Evolutionary conservation across 2,329 filamentous ascomycete species (phyloP), one percentile per base, ranked within the genome.

Genomic region (Fusarium sp.): DNA sequence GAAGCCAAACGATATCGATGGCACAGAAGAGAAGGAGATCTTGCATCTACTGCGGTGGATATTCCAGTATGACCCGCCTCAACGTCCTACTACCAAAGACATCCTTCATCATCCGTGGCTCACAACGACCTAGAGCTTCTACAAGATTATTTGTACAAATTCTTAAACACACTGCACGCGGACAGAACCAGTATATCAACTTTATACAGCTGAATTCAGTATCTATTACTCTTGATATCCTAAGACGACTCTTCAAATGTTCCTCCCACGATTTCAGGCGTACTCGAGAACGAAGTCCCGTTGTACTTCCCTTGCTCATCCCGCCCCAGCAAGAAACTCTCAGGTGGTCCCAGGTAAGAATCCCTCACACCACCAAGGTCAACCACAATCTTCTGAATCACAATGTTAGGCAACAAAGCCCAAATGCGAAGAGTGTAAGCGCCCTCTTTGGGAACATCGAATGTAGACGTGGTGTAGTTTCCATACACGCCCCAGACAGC

Each of bases 301-400:
- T 69, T 69, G 14, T 69, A 69, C 21, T 30, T 32, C 1, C 49
- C 62, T 12, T 28, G 15, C 30, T 58, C 44, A 38, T 69, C 66
- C 6, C 62, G 42, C 20, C 62, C 62, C 0, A 69, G 7, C 12
- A 82, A 68, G 62, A 84, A 85, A 50, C 83, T 87, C 79, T 87
- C 85, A 1, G 85, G 85, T 6, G 86, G 86, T 0, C 86, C 86
- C 4, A 88, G 75, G 67, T 86, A 88, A 47, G 83, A 86, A 17
- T 80, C 75, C 53, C 84, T 75, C 3, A 87, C 81, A 7, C 86
- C 86, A 2, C 86, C 86, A 23, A 88, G 68, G 66, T 88, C 79
- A 9, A 88, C 67, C 2, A 88, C 78, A 36, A 88, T 76, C 79
- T 87, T 88, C 73, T 88, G 84, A 38, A 88, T 78, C 7, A 86